Conservation (phyloP, 2,329 filamentous ascomycete genomes). For the Pestalotiopsis sp. region DNA sequence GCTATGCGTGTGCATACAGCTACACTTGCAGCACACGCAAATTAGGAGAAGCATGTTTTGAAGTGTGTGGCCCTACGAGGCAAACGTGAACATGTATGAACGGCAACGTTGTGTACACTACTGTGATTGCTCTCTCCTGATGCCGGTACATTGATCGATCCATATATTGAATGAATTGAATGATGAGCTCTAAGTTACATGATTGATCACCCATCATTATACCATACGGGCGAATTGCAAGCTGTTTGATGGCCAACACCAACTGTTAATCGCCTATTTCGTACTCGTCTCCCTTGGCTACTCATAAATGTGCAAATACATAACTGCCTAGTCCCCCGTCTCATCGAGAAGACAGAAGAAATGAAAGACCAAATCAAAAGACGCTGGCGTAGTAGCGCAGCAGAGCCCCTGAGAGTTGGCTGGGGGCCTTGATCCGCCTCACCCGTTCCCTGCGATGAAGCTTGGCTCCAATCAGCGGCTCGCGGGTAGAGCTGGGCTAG, state of each 20-base stretch:
- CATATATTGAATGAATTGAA: background rate
- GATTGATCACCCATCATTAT: too few relatives aligned
- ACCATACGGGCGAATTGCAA: too few relatives aligned
- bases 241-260: too few relatives aligned
- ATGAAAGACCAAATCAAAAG: too few relatives aligned
- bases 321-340: too few relatives aligned
- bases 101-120: background rate
- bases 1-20: background rate
- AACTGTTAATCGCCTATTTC: too few relatives aligned
- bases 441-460: constrained; percentile 4
- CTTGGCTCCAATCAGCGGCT: constrained; percentile 4
- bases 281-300: too few relatives aligned
- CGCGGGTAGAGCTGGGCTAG: constrained; percentile 6
- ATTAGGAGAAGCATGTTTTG: background rate
- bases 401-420: constrained; percentile 5
- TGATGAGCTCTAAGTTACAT: background rate
- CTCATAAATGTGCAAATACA: too few relatives aligned
- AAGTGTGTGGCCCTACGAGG: background rate
- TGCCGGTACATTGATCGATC: background rate
- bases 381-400: background rate
- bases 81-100: background rate
- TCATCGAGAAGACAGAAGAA: too few relatives aligned
- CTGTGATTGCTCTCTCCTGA: background rate
- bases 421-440: constrained; percentile 3
- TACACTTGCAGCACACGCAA: background rate